These are phyloP conservation scores for Amauroascus verrucosus DNA, from an alignment of 2,329 filamentous ascomycete genomes.

Conservation along the genomic window DNA sequence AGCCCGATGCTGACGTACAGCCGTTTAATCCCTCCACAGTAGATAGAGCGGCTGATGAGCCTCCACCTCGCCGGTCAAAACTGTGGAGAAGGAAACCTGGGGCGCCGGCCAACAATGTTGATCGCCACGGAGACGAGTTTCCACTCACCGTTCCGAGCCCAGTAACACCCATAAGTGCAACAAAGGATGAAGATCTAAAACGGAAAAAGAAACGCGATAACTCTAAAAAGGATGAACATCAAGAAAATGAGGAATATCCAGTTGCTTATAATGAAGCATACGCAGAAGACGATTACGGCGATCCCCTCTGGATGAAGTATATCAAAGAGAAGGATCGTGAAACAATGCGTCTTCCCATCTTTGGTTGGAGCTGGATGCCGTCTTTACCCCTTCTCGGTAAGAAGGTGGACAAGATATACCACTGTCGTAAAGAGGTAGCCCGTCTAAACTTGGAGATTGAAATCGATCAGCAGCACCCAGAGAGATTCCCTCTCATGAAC, in stretches of 20 bases:
- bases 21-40: background rate
- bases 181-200: constrained; percentile 4
- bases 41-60: constrained; percentile 7
- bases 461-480: constrained; percentile 71
- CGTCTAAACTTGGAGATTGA: constrained; percentile 87
- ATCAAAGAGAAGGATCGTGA: constrained; percentile 72
- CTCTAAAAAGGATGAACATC: constrained; percentile 15
- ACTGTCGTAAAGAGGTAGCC: constrained; percentile 77
- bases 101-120: constrained; percentile 17
- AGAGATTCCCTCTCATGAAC: constrained; percentile 83
- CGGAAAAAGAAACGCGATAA: constrained; percentile 4
- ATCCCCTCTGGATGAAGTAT: constrained; percentile 71
- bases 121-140: constrained; percentile 25
- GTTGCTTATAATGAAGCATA: constrained; percentile 53
- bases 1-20: background rate
- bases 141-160: constrained; percentile 27
- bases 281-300: constrained; percentile 51
- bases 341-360: constrained; percentile 64
- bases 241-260: constrained; percentile 44
- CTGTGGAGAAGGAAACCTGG: constrained; percentile 2
- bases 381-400: constrained; percentile 68
- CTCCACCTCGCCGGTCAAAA: background rate
- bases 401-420: constrained; percentile 91
- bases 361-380: constrained; percentile 58
- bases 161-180: constrained; percentile 19